Percentiles rank a stretch among this genome's conserved stretches.
These are phyloP conservation scores for fission yeast (Schizosaccharomyces pombe) DNA, from an alignment of 805 yeast genomes.

Conservation along the genomic window ASM294v3 CU329670.1:3683001-3683500, in stretches of 20 bases:
- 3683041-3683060: background rate
- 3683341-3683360: background rate
- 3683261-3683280: background rate
- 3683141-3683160: background rate
- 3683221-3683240: background rate
- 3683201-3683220: background rate
- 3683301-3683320: background rate
- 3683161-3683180: background rate
- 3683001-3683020: background rate
- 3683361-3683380: too few species aligned
- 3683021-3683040: conserved; percentile 2
- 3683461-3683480: too few species aligned
- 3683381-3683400: too few species aligned
- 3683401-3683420: too few species aligned
- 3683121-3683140: background rate
- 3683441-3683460: too few species aligned
- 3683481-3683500: too few species aligned
- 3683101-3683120: too few species aligned
- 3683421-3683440: too few species aligned
- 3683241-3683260: background rate
- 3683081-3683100: background rate
- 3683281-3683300: too few species aligned
- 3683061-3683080: background rate
- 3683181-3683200: too few species aligned
- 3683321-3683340: background rate